phyloP scores from a whole-genome alignment of 148 eudicot species.

The Chenopodium suecicum region DNA sequence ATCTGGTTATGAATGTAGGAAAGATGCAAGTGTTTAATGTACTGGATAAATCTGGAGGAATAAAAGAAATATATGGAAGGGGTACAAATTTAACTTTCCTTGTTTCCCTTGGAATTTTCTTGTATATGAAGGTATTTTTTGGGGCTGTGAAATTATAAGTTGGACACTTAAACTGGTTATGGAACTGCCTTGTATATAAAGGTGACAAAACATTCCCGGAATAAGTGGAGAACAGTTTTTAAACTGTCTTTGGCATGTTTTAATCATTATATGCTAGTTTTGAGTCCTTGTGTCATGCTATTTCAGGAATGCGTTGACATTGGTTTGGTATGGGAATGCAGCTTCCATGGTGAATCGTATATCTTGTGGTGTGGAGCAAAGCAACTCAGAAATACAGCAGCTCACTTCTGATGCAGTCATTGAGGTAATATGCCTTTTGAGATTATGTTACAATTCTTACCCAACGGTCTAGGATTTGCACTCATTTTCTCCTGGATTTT shows the following conservation, averaged over 20 bases:
- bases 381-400: slow-evolving; percentile 43
- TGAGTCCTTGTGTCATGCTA: slow-evolving; percentile 51
- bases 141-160: background rate
- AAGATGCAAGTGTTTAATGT: background rate
- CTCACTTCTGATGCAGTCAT: slow-evolving; percentile 77
- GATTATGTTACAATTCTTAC: slow-evolving; percentile 2
- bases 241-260: slow-evolving; percentile 11
- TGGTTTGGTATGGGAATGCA: slow-evolving; percentile 89
- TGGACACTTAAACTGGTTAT: background rate
- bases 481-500: slow-evolving; percentile 21
- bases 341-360: slow-evolving; percentile 80
- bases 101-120: background rate
- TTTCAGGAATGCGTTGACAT: slow-evolving; percentile 81
- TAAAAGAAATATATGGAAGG: background rate
- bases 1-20: background rate
- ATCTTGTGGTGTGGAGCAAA: slow-evolving; percentile 44
- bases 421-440: slow-evolving; percentile 44
- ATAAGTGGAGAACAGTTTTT: background rate
- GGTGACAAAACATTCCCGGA: background rate
- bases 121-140: background rate
- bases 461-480: background rate
- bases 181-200: background rate
- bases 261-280: slow-evolving; percentile 30
- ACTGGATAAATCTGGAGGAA: background rate
- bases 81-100: background rate